Evolutionary conservation across 129 eudicot species (phyloP), one percentile per base, ranked within the genome.

Genomic region (Deinandra increscens): DNA sequence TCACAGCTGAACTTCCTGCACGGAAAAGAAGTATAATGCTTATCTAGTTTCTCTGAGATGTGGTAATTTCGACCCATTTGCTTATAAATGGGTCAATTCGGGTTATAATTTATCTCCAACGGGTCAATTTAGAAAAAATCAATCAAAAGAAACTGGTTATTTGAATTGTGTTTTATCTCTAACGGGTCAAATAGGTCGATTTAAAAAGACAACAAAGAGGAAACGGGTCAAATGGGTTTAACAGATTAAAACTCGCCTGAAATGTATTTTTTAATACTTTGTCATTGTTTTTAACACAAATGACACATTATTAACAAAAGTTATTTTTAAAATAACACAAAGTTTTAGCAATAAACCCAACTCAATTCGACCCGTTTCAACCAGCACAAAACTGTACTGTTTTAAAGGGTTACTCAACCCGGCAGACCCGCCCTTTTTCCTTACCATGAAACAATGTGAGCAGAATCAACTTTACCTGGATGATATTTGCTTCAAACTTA

Each of bases 401-500:
- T 51, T 51, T 51, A 6, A 8, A 20, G 6, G 7, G 41, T 4
- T 33, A 59, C 13, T 19, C 11, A 19, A 59, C 43, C 8, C 22
- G 5, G 22, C 63, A 11, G 20, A 33, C 45, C 29, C 26, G 7
- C 9, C 66, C 22, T 33, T 60, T 36, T 60, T 26, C 44, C 31
- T 34, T 34, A 60, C 44, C 2, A 55, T 18, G 31, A 70, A 54
- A 8, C 12, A 42, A 22, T 42, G 3, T 10, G 20, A 58, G 37
- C 33, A 23, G 51, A 46, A 58, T 66, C 0, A 61, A 62, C 6
- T 29, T 68, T 59, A 76, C 81, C 68, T 66, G 45, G n/a, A 33
- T 34, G 76, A 64, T 72, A 68, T 5, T 61, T 41, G n/a, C 38
- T 77, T 72, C 66, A 74, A 60, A 68, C 7, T 19, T 77, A 64